phyloP scores from a whole-genome alignment of 2,329 filamentous ascomycete genomes.

The Fusarium beomiforme region DNA sequence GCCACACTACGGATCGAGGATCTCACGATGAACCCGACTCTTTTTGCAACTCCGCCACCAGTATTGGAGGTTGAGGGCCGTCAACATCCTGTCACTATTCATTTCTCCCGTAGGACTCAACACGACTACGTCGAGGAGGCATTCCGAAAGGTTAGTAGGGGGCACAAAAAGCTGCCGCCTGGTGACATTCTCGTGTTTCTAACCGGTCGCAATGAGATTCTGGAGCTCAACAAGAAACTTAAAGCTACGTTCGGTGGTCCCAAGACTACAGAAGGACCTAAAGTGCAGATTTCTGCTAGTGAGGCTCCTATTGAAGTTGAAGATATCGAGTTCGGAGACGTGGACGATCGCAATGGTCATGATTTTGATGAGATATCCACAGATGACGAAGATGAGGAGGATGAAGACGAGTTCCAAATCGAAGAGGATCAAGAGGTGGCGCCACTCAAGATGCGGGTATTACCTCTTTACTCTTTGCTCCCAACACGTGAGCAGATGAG shows the following conservation, averaged over 20 bases:
- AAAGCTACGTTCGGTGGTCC: conserved; percentile 72
- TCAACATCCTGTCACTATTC: conserved; percentile 88
- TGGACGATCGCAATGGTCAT: conserved; percentile 70
- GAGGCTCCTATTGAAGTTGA: conserved; percentile 86
- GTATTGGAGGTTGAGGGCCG: conserved; percentile 90
- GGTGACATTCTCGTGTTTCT: conserved; percentile 94
- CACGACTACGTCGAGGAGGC: conserved; percentile 92
- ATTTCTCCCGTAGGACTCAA: conserved; percentile 85
- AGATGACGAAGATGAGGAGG: conserved; percentile 65
- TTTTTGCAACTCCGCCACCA: conserved; percentile 83
- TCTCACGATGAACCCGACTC: conserved; percentile 81
- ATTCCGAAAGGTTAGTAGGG: conserved; percentile 85
- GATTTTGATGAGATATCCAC: conserved; percentile 69
- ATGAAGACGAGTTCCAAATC: conserved; percentile 75
- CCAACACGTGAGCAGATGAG: conserved; percentile 90
- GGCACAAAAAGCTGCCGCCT: conserved; percentile 88
- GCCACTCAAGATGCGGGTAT: conserved; percentile 80
- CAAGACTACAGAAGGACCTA: conserved; percentile 67
- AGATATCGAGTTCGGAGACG: conserved; percentile 83
- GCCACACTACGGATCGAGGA: conserved; percentile 92
- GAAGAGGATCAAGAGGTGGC: conserved; percentile 70
- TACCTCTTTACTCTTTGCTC: conserved; percentile 94
- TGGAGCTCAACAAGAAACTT: conserved; percentile 80
- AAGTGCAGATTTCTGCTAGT: conserved; percentile 78
- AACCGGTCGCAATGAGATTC: conserved; percentile 93